A percentile compares a stretch with the other conserved stretches of the same genome.
Conservation (phyloP, 768 basidiomycete species). For the Leucosporidium creatinivorum region DNA sequence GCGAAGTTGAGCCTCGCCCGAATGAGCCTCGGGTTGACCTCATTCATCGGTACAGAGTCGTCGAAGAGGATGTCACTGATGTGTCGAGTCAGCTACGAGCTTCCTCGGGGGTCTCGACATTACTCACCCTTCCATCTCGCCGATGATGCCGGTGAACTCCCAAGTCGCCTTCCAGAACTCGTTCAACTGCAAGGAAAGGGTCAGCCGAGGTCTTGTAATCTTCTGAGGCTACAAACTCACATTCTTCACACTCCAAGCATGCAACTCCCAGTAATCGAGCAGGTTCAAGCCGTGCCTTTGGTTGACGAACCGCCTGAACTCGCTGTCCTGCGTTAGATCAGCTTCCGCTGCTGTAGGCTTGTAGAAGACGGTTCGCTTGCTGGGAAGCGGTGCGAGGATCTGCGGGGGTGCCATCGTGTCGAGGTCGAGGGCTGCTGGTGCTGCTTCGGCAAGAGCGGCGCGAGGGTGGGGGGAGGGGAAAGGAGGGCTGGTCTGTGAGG, state of each 20-base stretch:
- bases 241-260: constrained; percentile 17
- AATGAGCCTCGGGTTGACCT: constrained; percentile 14
- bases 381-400: not conserved
- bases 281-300: constrained; percentile 7
- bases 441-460: too few species aligned
- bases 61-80: constrained; percentile 20
- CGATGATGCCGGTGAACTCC: constrained; percentile 31
- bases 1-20: constrained; percentile 28
- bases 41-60: constrained; percentile 19
- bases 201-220: too few species aligned
- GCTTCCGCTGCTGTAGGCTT: constrained; percentile 10
- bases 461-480: too few species aligned
- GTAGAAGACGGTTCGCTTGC: constrained; percentile 23
- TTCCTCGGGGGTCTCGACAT: too few species aligned
- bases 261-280: constrained; percentile 29
- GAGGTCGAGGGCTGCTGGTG: too few species aligned
- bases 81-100: too few species aligned
- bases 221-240: too few species aligned
- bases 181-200: constrained; percentile 13
- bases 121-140: constrained; percentile 14
- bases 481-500: too few species aligned
- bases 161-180: constrained; percentile 30
- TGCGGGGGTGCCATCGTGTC: too few species aligned
- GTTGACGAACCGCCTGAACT: constrained; percentile 31
- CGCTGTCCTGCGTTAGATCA: constrained; percentile 6